These are phyloP conservation scores for Tylopilus sp. DNA, from an alignment of 768 basidiomycete genomes.

Conservation along the genomic window DNA sequence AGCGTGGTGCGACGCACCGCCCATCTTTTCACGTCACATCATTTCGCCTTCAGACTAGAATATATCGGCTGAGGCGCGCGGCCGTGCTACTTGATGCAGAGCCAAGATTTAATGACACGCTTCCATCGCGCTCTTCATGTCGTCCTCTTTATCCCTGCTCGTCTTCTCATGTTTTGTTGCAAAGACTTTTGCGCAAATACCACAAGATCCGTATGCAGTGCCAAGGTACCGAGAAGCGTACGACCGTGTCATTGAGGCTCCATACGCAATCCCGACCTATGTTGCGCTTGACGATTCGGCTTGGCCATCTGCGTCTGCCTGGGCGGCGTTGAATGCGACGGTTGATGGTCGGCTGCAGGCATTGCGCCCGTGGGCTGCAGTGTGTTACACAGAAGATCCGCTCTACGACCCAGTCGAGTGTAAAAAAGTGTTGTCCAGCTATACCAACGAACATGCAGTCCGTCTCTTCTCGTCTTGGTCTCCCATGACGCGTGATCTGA, in stretches of 20 bases:
- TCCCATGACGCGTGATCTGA: background rate
- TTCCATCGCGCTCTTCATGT: background rate
- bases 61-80: background rate
- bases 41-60: background rate
- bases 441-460: constrained; percentile 9
- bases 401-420: constrained; percentile 10
- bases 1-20: no score
- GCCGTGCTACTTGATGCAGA: background rate
- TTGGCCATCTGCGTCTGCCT: constrained; percentile 10
- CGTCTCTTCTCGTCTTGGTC: background rate
- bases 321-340: constrained; percentile 9
- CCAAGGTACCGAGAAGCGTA: background rate
- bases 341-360: constrained; percentile 9
- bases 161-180: background rate
- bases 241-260: background rate
- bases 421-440: constrained; percentile 7
- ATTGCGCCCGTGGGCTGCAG: constrained; percentile 18
- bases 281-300: background rate
- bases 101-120: background rate
- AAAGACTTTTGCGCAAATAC: background rate
- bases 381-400: background rate
- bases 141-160: background rate
- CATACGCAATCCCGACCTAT: background rate
- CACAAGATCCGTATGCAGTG: background rate
- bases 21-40: background rate